Evolutionary conservation across 345 rosid species (phyloP), one percentile per base, ranked within the genome.

Genomic region (Salix dunnii): DNA sequence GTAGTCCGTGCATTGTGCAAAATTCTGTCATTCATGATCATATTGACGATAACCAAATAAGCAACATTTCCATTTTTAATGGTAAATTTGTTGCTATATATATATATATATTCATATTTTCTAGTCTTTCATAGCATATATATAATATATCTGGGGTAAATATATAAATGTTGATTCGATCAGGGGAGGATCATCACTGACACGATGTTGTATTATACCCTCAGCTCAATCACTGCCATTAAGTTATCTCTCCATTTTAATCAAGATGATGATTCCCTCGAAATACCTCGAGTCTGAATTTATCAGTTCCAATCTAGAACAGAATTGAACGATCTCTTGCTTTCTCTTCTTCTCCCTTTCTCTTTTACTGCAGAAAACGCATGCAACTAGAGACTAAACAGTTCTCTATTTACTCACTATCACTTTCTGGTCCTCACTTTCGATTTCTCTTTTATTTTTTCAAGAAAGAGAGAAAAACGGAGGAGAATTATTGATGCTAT

Each of bases 1-100:
- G 98, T 92, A 79, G 83, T 71, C 68, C 10, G 72, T 68, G 55
- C 55, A 51, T 76, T 40, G 27, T 68, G 18, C 73, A 25, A 18
- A 42, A n/a, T 23, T 27, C 30, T 46, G 10, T 38, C n/a, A 42
- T 68, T 35, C 42, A 7, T 67, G 13, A 21, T n/a, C 36, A 18
- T 58, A 1, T 10, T 10, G 14, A 58, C 23, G 61, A 11, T 4
- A 8, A 23, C n/a, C 16, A 58, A 58, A 10, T 1, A 58, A 4
- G 25, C 63, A 51, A 6, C n/a, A 51, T 51, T 48, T 51, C 55
- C 55, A 49, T 49, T 49, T 49, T 16, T 49, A 49, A 49, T 49
- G 55, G 55, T 49, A 49, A 49, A 49, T 38, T 38, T 1, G 2
- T 38, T 8, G 1, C 2, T 40, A 38, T 38, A 38, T 38, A 8